Conservation (phyloP, 495 filamentous ascomycete species). For the Friedmanniomyces endolithicus region DNA sequence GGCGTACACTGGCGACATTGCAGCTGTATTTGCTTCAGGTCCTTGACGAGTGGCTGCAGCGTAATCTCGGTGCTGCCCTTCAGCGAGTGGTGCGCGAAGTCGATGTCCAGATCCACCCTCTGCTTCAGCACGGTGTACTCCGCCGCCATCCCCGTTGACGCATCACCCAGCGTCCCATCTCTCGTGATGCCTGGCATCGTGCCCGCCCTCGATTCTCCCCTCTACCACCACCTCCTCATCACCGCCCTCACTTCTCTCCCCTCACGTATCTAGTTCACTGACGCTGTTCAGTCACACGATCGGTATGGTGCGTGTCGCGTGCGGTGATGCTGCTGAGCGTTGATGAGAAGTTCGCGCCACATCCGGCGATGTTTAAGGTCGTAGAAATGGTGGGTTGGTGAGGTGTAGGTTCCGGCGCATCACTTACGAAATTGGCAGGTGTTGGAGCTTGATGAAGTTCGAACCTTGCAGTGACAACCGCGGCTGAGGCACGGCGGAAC, state of each 20-base stretch:
- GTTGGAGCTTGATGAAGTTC: no score
- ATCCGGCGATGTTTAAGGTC: no score
- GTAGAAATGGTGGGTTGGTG: no score
- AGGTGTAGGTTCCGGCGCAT: no score
- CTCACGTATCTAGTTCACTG: neutral
- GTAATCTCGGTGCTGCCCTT: slow-evolving; percentile 71
- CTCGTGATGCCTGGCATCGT: slow-evolving; percentile 3
- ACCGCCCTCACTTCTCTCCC: neutral
- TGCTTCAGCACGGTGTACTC: slow-evolving; percentile 36
- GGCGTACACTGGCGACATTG: slow-evolving; percentile 79
- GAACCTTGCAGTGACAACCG: no score
- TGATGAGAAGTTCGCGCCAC: no score
- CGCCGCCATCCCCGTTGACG: neutral
- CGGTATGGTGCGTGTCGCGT: neutral
- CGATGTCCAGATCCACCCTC: slow-evolving; percentile 74
- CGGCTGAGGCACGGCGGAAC: no score
- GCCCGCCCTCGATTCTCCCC: neutral
- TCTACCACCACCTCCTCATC: neutral
- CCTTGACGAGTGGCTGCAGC: slow-evolving; percentile 53
- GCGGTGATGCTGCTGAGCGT: neutral
- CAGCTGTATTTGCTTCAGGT: slow-evolving; percentile 57
- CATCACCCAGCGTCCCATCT: neutral
- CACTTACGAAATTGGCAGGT: no score
- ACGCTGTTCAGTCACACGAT: neutral
- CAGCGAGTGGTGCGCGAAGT: slow-evolving; percentile 62